Percentiles rank a stretch among this genome's conserved stretches.
Conservation (phyloP, 345 rosid species). For the Raphanus sativus region DNA sequence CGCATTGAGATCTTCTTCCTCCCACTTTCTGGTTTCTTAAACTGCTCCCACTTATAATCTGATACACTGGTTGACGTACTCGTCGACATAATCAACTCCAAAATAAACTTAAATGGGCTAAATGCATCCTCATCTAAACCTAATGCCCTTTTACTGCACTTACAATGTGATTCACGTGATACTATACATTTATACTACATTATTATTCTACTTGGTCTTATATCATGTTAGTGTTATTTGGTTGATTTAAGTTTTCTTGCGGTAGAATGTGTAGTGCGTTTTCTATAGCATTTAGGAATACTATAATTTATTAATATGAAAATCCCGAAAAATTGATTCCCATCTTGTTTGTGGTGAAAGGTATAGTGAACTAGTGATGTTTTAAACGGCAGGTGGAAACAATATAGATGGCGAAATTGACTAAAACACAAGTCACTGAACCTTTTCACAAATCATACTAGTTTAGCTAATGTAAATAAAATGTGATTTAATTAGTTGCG, state of each 20-base stretch:
- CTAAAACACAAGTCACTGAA: background rate
- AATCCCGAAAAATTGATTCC: background rate
- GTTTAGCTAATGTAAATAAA: background rate
- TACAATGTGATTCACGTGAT: constrained; percentile 32
- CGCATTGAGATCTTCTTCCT: constrained; percentile 26
- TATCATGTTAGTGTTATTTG: background rate
- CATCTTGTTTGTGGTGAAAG: constrained; percentile 3
- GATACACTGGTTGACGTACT: background rate
- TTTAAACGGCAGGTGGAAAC: constrained; percentile 4
- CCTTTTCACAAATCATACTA: background rate
- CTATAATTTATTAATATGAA: background rate
- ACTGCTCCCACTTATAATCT: background rate
- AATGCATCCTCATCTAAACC: constrained; percentile 11
- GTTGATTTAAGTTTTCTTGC: background rate
- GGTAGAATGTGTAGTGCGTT: constrained; percentile 21
- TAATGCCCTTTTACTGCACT: background rate
- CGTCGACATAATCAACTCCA: background rate
- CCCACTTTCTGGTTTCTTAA: constrained; percentile 17
- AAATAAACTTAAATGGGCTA: background rate
- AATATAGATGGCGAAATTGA: background rate
- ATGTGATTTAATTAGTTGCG: background rate
- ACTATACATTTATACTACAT: background rate
- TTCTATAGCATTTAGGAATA: background rate
- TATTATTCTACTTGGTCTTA: background rate
- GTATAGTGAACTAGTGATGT: constrained; percentile 5